A percentile compares a stretch with the other conserved stretches of the same genome.
These are phyloP conservation scores for Yamadazyma trypodendri DNA, from an alignment of 1,139 yeast genomes.

Conservation along the genomic window DNA sequence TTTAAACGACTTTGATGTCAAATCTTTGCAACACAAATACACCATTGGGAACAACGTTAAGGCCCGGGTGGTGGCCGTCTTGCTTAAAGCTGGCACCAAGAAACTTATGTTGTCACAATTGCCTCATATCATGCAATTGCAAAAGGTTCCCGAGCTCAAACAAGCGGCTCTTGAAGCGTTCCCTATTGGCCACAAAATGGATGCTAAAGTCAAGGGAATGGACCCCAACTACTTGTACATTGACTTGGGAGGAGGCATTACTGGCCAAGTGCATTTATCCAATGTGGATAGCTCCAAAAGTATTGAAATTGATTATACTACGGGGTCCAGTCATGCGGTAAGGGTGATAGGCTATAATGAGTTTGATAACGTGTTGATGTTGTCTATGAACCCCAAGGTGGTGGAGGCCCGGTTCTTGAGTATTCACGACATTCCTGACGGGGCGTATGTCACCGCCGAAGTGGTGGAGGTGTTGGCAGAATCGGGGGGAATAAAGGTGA, in stretches of 20 bases:
- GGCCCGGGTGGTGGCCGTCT: conserved; percentile 68
- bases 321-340: conserved; percentile 70
- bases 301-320: conserved; percentile 50
- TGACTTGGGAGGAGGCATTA: conserved; percentile 54
- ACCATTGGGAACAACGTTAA: conserved; percentile 65
- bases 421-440: conserved; percentile 71
- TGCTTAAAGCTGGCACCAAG: conserved; percentile 55
- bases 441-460: conserved; percentile 59
- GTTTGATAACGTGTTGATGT: conserved; percentile 62
- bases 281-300: conserved; percentile 56
- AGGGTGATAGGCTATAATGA: conserved; percentile 71
- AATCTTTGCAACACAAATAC: conserved; percentile 58
- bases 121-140: conserved; percentile 49
- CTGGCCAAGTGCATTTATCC: conserved; percentile 74
- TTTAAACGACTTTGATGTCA: conserved; percentile 46
- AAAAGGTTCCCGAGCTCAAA: conserved; percentile 12
- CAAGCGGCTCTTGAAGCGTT: conserved; percentile 58
- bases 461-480: conserved; percentile 65
- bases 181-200: conserved; percentile 74
- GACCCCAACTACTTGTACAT: conserved; percentile 58
- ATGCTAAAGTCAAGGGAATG: conserved; percentile 57
- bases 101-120: conserved; percentile 64
- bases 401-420: conserved; percentile 66
- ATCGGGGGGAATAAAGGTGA: conserved; percentile 62
- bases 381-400: conserved; percentile 67